phyloP scores from a whole-genome alignment of 495 filamentous ascomycete genomes.

The Annulohypoxylon bovei region DNA sequence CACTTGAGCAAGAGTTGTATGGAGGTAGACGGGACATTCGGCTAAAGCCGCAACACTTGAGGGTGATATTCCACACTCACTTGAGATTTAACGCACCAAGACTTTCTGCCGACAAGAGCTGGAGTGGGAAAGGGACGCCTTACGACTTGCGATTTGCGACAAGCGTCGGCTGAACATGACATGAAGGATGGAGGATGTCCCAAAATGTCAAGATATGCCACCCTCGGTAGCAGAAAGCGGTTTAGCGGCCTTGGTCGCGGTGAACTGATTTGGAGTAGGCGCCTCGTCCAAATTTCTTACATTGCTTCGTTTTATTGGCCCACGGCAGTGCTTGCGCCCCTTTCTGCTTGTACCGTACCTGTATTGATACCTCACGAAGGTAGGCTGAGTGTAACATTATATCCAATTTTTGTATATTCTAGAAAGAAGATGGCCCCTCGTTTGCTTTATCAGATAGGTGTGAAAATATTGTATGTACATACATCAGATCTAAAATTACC shows the following conservation, averaged over 20 bases:
- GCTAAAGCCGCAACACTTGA: constrained; percentile 15
- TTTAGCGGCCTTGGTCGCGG: constrained; percentile 43
- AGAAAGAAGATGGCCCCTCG: constrained; percentile 16
- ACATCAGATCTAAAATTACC: too few relatives aligned
- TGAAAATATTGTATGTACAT: too few relatives aligned
- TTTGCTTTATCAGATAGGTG: constrained; percentile 19
- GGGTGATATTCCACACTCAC: constrained; percentile 28
- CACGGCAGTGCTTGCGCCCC: constrained; percentile 6
- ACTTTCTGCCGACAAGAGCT: constrained; percentile 16
- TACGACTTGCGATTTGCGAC: constrained; percentile 4
- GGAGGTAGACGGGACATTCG: constrained; percentile 13
- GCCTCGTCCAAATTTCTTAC: constrained; percentile 19
- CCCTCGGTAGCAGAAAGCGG: constrained; percentile 43
- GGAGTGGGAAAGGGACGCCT: constrained; percentile 31
- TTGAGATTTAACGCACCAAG: constrained; percentile 31
- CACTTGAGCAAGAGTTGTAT: constrained; percentile 35
- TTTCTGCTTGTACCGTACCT: background rate
- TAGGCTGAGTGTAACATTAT: constrained; percentile 31
- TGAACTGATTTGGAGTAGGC: constrained; percentile 38
- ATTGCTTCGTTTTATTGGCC: constrained; percentile 23
- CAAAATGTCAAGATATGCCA: constrained; percentile 34
- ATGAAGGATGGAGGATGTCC: constrained; percentile 40
- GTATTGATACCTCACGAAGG: background rate
- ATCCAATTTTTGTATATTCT: constrained; percentile 22
- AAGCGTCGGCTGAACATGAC: constrained; percentile 32